Evolutionary conservation across 129 eudicot genomes (phyloP).

Genomic region (Scalesia atractyloides): DNA sequence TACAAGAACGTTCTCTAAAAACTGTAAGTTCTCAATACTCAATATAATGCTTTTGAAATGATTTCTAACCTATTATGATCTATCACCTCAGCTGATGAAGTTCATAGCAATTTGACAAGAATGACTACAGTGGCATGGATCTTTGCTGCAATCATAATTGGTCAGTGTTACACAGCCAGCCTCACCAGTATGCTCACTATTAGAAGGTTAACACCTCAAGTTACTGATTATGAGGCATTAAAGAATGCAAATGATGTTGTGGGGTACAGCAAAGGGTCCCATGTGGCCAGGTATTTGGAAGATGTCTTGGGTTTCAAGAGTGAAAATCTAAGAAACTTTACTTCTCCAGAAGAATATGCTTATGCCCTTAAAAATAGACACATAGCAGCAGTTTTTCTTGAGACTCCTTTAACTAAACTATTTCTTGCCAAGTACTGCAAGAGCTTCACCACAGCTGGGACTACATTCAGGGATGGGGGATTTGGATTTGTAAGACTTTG

Average conservation of each 20-base stretch:
- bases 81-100: conserved; percentile 31
- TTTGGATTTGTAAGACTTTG: conserved; percentile 44
- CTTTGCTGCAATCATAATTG: conserved; percentile 47
- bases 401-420: conserved; percentile 44
- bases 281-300: conserved; percentile 34
- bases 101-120: conserved; percentile 49
- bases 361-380: conserved; percentile 37
- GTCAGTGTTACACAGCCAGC: conserved; percentile 62
- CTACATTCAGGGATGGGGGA: conserved; percentile 49
- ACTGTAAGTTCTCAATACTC: conserved; percentile 13
- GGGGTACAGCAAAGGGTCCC: conserved; percentile 39
- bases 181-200: conserved; percentile 60
- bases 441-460: conserved; percentile 33
- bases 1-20: conserved; percentile 29
- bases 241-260: conserved; percentile 30
- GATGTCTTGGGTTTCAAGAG: conserved; percentile 37
- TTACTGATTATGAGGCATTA: conserved; percentile 34
- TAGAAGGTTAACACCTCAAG: conserved; percentile 36
- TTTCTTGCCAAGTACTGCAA: conserved; percentile 53
- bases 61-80: neutral
- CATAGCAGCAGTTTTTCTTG: conserved; percentile 46
- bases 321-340: conserved; percentile 28
- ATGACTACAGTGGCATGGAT: conserved; percentile 50
- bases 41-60: neutral
- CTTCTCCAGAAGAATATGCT: conserved; percentile 38